A percentile compares a stretch with the other conserved stretches of the same genome.
Conservation (phyloP, 768 basidiomycete genomes). For the Lentinula aciculospora region DNA sequence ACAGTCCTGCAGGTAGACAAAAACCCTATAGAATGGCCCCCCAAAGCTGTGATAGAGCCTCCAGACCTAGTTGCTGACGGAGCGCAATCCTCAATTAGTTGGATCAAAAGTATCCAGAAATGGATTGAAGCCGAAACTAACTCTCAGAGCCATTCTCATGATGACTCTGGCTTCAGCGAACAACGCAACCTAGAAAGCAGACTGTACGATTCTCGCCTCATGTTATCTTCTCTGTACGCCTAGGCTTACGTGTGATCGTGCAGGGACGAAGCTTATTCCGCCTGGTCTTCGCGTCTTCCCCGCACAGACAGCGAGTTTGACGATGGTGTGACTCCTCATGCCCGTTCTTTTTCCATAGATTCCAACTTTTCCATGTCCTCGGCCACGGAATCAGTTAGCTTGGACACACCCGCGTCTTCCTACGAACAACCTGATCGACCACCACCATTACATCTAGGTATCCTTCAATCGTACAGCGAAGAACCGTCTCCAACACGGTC, state of each 20-base stretch:
- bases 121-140: conserved; percentile 64
- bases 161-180: conserved; percentile 48
- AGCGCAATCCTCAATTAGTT: conserved; percentile 55
- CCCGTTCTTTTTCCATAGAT: conserved; percentile 56
- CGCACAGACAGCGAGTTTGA: conserved; percentile 27
- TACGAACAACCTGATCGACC: conserved; percentile 31
- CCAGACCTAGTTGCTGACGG: conserved; percentile 32
- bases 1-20: conserved; percentile 81
- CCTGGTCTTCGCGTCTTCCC: conserved; percentile 37
- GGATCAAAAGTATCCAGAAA: conserved; percentile 64
- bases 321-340: conserved; percentile 40
- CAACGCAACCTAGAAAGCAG: conserved; percentile 37
- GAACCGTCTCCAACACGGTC: conserved; percentile 44
- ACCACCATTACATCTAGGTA: conserved; percentile 43
- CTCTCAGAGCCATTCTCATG: conserved; percentile 28
- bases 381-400: conserved; percentile 26
- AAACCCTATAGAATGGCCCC: conserved; percentile 95
- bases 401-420: conserved; percentile 13
- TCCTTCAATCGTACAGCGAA: conserved; percentile 32
- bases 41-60: conserved; percentile 46
- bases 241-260: background rate
- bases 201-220: conserved; percentile 22
- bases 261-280: conserved; percentile 35
- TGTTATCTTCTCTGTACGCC: conserved; percentile 9
- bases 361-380: conserved; percentile 51